Base-by-base conservation (phyloP, 768 basidiomycete genomes). In the Dacryopinax spathularia region DNA sequence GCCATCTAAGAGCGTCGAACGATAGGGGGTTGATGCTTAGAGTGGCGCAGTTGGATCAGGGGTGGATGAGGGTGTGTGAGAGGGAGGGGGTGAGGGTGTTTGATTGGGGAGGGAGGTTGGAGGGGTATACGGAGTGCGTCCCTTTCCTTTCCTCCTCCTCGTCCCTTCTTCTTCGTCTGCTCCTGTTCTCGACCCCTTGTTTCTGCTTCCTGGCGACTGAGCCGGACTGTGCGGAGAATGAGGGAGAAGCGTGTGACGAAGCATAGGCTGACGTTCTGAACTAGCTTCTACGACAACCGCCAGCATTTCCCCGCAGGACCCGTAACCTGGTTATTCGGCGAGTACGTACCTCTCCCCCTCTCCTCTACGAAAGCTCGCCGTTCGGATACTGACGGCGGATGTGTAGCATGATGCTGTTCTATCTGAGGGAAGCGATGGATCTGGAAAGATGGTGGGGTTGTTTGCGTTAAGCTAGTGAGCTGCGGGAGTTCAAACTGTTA, bases 381-480 rank as follows among this genome's bases (percentile, higher is more conserved):
- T n/a, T n/a, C 13, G 25, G 18, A 18, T 7, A 29, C 48, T 56
- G 48, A 56, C 48, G 9, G 7, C 9, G 20, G 18, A n/a, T n/a
- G n/a, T n/a, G 48, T 56, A 56, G 48, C 48, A 56, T 56, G 48
- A 10, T 56, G 10, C 48, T 56, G 5, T 29, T 27, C 25, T 56
- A 56, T 56, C 29, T 56, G 48, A 56, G 48, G 48, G 48, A 56
- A 9, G 48, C 48, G 48, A 31, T 25, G 48, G 48, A 56, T 29
- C 25, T 20, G 48, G 48, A 56, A 9, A 22, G 48, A 10, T 56
- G 48, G 48, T 56, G 48, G 48, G 48, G 13, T 10, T 56, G 48
- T 56, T 20, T 56, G 13, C n/a, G n/a, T n/a, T n/a, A n/a, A n/a
- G n/a, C n/a, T 27, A 25, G 43, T 44, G n/a, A 10, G 43, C 13